A percentile compares a stretch with the other conserved stretches of the same genome.
Evolutionary conservation across 192 early-diverging fungal genomes (phyloP).

Genomic region (Coemansia sp.): DNA sequence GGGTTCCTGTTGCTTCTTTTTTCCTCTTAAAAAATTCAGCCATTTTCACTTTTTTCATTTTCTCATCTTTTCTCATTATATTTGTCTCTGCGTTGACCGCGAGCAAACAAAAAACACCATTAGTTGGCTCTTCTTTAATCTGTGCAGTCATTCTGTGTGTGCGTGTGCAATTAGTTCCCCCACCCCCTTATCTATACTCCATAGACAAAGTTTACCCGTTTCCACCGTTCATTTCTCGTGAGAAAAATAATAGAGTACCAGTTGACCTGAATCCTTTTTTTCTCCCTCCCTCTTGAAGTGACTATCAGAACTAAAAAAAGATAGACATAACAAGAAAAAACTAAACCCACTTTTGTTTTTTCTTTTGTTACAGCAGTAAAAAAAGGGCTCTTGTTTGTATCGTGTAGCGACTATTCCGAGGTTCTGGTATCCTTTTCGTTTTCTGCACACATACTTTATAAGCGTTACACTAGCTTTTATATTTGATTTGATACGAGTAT

Average conservation of each 20-base stretch:
- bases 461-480: background rate
- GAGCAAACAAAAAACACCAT: constrained; percentile 30
- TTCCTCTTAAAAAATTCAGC: constrained; percentile 14
- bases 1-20: constrained; percentile 10
- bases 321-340: background rate
- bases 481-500: background rate
- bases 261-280: background rate
- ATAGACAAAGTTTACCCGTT: background rate
- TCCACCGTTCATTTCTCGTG: background rate
- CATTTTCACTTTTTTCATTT: constrained; percentile 12
- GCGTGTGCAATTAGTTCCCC: constrained; percentile 1
- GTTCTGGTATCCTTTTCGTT: constrained; percentile 5
- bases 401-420: background rate
- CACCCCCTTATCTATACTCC: background rate
- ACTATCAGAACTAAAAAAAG: background rate
- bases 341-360: background rate
- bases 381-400: background rate
- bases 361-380: background rate
- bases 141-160: background rate
- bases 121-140: constrained; percentile 4
- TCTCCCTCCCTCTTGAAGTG: background rate
- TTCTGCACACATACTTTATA: background rate
- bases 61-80: constrained; percentile 12
- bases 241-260: background rate
- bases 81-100: constrained; percentile 59